A percentile compares a stretch with the other conserved stretches of the same genome.
phyloP scores from a whole-genome alignment of 1,284 basidiomycete species.

The Naganishia cerealis region DNA sequence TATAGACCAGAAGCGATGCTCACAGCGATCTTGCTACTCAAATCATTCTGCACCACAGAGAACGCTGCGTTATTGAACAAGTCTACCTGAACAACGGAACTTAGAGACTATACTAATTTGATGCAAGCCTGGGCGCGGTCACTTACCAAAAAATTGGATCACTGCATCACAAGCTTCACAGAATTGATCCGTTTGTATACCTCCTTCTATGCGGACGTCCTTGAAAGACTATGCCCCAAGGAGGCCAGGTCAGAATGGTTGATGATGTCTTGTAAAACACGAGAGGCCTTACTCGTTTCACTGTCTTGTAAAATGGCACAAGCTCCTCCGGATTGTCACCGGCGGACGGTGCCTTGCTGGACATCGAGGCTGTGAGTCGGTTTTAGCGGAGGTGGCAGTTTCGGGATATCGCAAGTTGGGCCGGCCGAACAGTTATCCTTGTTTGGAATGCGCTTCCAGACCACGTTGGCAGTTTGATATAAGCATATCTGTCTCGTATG shows the following conservation, averaged over 20 bases:
- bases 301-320: slow-evolving; percentile 33
- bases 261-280: not conserved
- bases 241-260: not conserved
- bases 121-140: not conserved
- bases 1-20: not conserved
- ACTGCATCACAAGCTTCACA: slow-evolving; percentile 81
- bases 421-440: not conserved
- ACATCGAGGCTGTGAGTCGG: not conserved
- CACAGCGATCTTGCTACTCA: slow-evolving; percentile 36
- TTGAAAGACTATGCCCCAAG: slow-evolving; percentile 66
- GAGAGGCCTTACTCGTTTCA: slow-evolving; percentile 26
- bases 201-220: slow-evolving; percentile 77
- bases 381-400: too few species aligned
- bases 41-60: slow-evolving; percentile 36
- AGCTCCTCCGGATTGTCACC: not conserved
- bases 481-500: too few species aligned
- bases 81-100: slow-evolving; percentile 26
- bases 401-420: too few species aligned
- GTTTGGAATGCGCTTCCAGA: too few species aligned
- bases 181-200: slow-evolving; percentile 79
- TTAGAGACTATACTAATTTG: not conserved
- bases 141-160: slow-evolving; percentile 78
- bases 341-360: not conserved
- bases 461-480: too few species aligned
- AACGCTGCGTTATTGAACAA: slow-evolving; percentile 40